Evolutionary conservation across 768 basidiomycete species (phyloP).

Genomic region (Bullera alba): DNA sequence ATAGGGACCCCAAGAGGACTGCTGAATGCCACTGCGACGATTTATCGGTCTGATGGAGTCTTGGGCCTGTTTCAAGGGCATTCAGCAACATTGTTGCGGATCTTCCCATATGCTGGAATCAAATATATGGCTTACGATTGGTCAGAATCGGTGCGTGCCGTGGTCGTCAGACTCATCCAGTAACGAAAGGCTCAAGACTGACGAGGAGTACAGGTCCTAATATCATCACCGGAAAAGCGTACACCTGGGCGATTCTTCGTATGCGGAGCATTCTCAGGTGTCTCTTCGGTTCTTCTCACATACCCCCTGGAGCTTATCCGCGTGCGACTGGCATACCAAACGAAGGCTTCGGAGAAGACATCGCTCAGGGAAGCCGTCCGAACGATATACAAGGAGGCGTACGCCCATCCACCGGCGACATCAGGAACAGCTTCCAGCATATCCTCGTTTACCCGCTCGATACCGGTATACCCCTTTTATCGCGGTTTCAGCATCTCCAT

Average conservation of each 20-base stretch:
- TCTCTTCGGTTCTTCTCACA: slow-evolving; percentile 79
- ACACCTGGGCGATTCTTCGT: slow-evolving; percentile 72
- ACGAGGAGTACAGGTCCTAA: slow-evolving; percentile 58
- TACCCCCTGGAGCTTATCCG: slow-evolving; percentile 94
- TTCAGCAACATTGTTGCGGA: slow-evolving; percentile 83
- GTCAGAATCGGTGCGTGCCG: slow-evolving; percentile 59
- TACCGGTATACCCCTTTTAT: slow-evolving; percentile 64
- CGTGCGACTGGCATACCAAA: slow-evolving; percentile 88
- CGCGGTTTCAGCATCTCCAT: slow-evolving; percentile 93
- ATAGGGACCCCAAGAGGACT: slow-evolving; percentile 83
- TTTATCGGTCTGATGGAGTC: slow-evolving; percentile 55
- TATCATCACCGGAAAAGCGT: slow-evolving; percentile 72
- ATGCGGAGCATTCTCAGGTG: slow-evolving; percentile 82
- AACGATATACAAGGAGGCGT: slow-evolving; percentile 62
- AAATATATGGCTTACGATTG: slow-evolving; percentile 97
- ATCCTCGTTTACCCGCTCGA: slow-evolving; percentile 35
- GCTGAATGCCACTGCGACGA: slow-evolving; percentile 64
- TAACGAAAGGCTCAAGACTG: not conserved
- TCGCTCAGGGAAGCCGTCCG: slow-evolving; percentile 53
- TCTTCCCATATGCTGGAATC: slow-evolving; percentile 94
- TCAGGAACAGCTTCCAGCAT: slow-evolving; percentile 15
- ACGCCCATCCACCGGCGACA: slow-evolving; percentile 28
- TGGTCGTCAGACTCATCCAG: not conserved
- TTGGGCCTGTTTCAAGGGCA: slow-evolving; percentile 91
- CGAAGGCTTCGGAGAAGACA: slow-evolving; percentile 47